Percentiles rank a stretch among this genome's conserved stretches.
These are phyloP conservation scores for Plasmodium malariae DNA, from an alignment of 169 alveolate species.

Conservation along the genomic window DNA sequence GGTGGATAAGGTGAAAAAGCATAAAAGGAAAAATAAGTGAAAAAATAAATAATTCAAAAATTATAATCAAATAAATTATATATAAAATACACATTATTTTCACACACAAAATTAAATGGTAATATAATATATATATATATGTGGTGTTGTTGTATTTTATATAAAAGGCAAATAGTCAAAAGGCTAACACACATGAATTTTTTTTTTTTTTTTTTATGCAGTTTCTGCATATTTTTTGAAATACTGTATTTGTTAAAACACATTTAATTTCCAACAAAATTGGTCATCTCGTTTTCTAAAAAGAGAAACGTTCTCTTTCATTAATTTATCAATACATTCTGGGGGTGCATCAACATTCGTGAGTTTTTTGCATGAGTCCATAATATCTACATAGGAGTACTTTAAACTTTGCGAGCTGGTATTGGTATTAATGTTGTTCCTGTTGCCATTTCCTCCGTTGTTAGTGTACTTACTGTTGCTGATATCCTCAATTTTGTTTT, in stretches of 20 bases:
- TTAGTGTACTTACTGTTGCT: background rate
- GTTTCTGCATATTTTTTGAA: too few species aligned
- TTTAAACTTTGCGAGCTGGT: slow-evolving; percentile 39
- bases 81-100: too few species aligned
- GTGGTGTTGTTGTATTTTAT: too few species aligned
- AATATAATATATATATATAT: too few species aligned
- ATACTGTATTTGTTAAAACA: slow-evolving; percentile 9
- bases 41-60: too few species aligned
- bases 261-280: slow-evolving; percentile 74
- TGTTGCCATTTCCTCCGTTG: background rate
- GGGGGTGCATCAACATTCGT: slow-evolving; percentile 71
- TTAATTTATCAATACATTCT: slow-evolving; percentile 72
- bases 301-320: slow-evolving; percentile 75
- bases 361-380: slow-evolving; percentile 74
- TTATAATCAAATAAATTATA: too few species aligned
- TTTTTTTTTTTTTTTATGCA: too few species aligned
- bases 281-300: slow-evolving; percentile 74
- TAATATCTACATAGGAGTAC: slow-evolving; percentile 70
- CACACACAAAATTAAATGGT: too few species aligned
- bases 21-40: too few species aligned
- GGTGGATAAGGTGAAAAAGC: too few species aligned
- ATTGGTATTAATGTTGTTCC: background rate
- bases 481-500: slow-evolving; percentile 28
- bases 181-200: too few species aligned
- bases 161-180: too few species aligned